These are phyloP conservation scores for Aeschynomene evenia DNA, from an alignment of 306 rosid species.

Conservation along the genomic window DNA sequence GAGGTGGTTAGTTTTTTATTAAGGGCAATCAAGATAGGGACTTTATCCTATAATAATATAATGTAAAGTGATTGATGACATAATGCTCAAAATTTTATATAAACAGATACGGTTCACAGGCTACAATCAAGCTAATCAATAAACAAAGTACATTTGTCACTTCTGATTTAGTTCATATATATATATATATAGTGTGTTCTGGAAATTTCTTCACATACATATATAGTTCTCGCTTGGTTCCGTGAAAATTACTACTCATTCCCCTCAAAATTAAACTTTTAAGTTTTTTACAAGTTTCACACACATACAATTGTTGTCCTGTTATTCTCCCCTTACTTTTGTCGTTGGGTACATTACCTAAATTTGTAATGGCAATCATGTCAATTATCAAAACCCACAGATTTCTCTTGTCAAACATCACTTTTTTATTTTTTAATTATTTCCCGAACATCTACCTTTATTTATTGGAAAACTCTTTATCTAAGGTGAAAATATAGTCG, in stretches of 20 bases:
- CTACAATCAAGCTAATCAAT: slow-evolving; percentile 20
- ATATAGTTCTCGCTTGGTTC: too few species aligned
- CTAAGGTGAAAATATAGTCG: too few species aligned
- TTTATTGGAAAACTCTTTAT: too few species aligned
- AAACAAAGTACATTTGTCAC: slow-evolving; percentile 26
- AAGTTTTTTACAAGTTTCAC: too few species aligned
- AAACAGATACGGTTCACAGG: slow-evolving; percentile 12
- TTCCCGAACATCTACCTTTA: background rate
- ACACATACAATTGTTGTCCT: too few species aligned
- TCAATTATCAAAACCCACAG: slow-evolving; percentile 1
- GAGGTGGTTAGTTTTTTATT: slow-evolving; percentile 35
- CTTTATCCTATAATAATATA: slow-evolving; percentile 15
- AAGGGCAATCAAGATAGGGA: slow-evolving; percentile 26
- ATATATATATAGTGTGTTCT: too few species aligned
- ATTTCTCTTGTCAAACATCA: background rate
- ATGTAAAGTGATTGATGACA: slow-evolving; percentile 31
- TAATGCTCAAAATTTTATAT: background rate
- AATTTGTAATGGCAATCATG: background rate
- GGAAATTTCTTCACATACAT: too few species aligned
- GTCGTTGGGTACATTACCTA: background rate
- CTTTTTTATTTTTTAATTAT: background rate
- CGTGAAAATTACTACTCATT: too few species aligned
- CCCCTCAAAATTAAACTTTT: too few species aligned
- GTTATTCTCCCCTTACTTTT: too few species aligned
- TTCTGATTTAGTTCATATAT: slow-evolving; percentile 28